Conservation (phyloP, 2,329 filamentous ascomycete genomes). For the Trichothecium roseum region DNA sequence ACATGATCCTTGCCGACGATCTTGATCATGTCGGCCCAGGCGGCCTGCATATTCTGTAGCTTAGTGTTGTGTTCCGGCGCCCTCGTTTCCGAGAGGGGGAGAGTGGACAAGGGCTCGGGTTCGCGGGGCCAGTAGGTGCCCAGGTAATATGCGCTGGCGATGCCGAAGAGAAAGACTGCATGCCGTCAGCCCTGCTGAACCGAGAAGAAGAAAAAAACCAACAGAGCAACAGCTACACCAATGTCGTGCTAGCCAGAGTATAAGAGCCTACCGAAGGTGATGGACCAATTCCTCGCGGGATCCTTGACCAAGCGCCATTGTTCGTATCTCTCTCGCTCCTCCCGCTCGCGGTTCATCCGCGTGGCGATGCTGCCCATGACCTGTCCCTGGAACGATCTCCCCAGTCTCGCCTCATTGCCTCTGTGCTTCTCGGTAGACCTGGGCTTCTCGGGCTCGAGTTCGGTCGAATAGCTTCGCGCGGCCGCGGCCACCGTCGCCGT, state of each 20-base stretch:
- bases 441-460: conserved; percentile 23
- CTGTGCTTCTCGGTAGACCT: conserved; percentile 14
- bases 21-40: conserved; percentile 57
- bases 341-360: conserved; percentile 42
- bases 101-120: conserved; percentile 43
- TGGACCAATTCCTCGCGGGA: conserved; percentile 35
- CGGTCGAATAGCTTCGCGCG: conserved; percentile 22
- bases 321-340: conserved; percentile 41
- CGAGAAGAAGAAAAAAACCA: no score
- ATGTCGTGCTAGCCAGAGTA: no score
- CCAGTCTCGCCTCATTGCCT: conserved; percentile 26
- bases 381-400: conserved; percentile 44
- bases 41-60: conserved; percentile 55
- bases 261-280: conserved; percentile 47
- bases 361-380: conserved; percentile 47
- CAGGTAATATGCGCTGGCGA: conserved; percentile 45
- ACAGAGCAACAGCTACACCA: no score
- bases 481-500: no score
- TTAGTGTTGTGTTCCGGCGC: conserved; percentile 47
- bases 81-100: conserved; percentile 41
- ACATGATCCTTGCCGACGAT: conserved; percentile 56
- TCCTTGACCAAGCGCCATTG: conserved; percentile 28
- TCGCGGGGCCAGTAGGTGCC: conserved; percentile 45
- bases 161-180: conserved; percentile 41
- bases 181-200: no score